Percentiles rank a stretch among this genome's conserved stretches.
These are phyloP conservation scores for Starmerella stigmatis DNA, from an alignment of 805 yeast genomes.

Conservation along the genomic window DNA sequence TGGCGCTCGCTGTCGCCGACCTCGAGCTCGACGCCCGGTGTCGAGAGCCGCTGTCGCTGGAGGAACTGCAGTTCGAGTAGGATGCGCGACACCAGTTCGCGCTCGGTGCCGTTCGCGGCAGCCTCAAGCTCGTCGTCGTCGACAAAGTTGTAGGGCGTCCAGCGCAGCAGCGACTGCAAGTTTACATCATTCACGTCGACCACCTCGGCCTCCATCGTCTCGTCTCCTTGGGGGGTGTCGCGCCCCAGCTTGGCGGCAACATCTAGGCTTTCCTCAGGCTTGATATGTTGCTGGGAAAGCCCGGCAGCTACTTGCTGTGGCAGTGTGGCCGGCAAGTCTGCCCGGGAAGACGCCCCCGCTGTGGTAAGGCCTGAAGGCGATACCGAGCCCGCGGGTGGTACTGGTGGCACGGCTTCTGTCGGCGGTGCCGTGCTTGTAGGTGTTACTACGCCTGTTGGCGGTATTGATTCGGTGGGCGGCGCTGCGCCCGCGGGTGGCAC, in stretches of 20 bases:
- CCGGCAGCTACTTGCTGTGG: no score
- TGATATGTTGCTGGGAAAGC: no score
- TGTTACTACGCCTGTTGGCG: no score
- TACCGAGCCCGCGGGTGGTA: no score
- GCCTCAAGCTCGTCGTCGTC: constrained; percentile 46
- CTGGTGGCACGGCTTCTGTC: no score
- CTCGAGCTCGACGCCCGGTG: constrained; percentile 22
- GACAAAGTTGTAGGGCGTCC: constrained; percentile 42
- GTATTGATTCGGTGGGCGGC: no score
- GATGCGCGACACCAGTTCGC: constrained; percentile 35
- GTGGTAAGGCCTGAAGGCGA: no score
- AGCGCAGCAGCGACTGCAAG: constrained; percentile 34
- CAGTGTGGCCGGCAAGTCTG: no score
- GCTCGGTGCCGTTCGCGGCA: constrained; percentile 35
- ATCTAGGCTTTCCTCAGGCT: not conserved
- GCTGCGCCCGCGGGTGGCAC: no score
- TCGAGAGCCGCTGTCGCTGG: constrained; percentile 39
- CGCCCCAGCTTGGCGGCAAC: no score
- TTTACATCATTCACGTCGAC: constrained; percentile 9
- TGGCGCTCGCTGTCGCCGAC: constrained; percentile 29
- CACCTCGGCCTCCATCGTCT: not conserved
- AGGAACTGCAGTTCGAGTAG: constrained; percentile 41
- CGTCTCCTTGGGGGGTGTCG: not conserved
- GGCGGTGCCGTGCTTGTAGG: no score
- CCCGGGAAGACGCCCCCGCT: no score